Conservation (phyloP, 169 alveolate genomes). For the Babesia microti region DNA sequence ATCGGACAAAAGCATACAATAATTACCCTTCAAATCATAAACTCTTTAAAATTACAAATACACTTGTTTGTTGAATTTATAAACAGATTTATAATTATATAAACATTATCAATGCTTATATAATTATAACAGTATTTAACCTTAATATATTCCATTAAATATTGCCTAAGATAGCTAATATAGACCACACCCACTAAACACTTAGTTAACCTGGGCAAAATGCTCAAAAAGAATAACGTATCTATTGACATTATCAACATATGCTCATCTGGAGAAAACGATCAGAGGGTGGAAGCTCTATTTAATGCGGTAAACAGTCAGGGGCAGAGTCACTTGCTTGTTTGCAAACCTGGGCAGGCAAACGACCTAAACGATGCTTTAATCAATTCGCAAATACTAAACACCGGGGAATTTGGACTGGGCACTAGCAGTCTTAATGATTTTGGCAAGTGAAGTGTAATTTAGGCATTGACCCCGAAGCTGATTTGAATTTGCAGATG, state of each 20-base stretch:
- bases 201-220: slow-evolving; percentile 78
- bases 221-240: slow-evolving; percentile 84
- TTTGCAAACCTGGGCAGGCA: slow-evolving; percentile 30
- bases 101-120: too few species aligned
- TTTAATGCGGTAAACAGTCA: slow-evolving; percentile 31
- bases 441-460: slow-evolving; percentile 13
- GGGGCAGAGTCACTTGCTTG: slow-evolving; percentile 34
- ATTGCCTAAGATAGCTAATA: neutral
- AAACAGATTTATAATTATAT: too few species aligned
- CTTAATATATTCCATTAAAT: neutral
- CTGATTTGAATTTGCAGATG: slow-evolving; percentile 49
- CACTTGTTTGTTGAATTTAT: too few species aligned
- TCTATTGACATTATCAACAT: slow-evolving; percentile 58
- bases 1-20: too few species aligned
- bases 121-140: too few species aligned
- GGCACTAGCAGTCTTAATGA: slow-evolving; percentile 16
- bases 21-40: too few species aligned
- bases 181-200: slow-evolving; percentile 48
- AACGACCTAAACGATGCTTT: slow-evolving; percentile 34
- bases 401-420: slow-evolving; percentile 7
- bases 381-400: slow-evolving; percentile 16
- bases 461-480: slow-evolving; percentile 41
- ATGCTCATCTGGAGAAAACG: slow-evolving; percentile 25
- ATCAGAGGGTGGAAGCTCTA: slow-evolving; percentile 29
- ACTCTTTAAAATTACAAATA: too few species aligned